These are phyloP conservation scores for Setomelanomma holmii DNA, from an alignment of 2,329 filamentous ascomycete species.

Conservation along the genomic window DNA sequence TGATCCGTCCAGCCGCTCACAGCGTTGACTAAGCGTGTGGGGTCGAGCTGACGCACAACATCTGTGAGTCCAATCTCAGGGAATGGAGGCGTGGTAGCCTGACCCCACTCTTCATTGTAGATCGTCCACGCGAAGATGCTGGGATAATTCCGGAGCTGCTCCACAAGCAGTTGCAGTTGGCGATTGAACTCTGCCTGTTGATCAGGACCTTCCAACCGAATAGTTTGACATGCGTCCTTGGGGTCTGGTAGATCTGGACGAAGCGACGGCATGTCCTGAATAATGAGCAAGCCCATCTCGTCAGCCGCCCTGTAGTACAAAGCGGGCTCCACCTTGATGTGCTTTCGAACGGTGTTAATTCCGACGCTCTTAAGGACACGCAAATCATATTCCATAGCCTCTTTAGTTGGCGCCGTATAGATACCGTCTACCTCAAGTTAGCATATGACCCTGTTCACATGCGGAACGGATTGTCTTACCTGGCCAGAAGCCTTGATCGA, in stretches of 20 bases:
- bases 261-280: conserved; percentile 76
- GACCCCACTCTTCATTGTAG: conserved; percentile 77
- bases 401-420: conserved; percentile 68
- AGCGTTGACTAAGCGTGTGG: conserved; percentile 68
- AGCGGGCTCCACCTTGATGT: conserved; percentile 73
- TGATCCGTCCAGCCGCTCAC: conserved; percentile 73
- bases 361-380: conserved; percentile 69
- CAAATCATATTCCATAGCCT: conserved; percentile 73
- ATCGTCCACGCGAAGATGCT: conserved; percentile 72
- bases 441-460: not conserved
- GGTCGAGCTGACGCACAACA: conserved; percentile 64
- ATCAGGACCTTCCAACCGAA: conserved; percentile 29
- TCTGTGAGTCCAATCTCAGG: conserved; percentile 66
- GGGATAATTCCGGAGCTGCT: conserved; percentile 69
- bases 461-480: conserved; percentile 56
- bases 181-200: conserved; percentile 71
- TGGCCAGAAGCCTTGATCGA: conserved; percentile 76
- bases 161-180: conserved; percentile 67
- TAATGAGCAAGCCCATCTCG: conserved; percentile 68
- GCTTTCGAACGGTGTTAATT: conserved; percentile 75
- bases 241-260: conserved; percentile 28
- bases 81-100: conserved; percentile 56
- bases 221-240: conserved; percentile 13
- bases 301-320: conserved; percentile 74
- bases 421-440: conserved; percentile 64